Evolutionary conservation across 257 asterid genomes (phyloP).

Genomic region (Rauvolfia tetraphylla): DNA sequence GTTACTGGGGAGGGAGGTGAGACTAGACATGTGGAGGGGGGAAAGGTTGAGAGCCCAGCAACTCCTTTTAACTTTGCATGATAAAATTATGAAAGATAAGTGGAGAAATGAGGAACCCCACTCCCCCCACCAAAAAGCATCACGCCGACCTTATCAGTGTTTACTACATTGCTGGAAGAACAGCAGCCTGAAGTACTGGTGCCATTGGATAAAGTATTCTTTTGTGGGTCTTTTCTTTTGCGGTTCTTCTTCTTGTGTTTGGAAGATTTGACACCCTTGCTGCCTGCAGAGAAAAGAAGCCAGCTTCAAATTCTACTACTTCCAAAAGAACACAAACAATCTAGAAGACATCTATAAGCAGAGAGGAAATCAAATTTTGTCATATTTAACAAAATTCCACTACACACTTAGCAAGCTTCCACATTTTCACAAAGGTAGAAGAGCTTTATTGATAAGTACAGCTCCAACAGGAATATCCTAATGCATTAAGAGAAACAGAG

Average conservation of each 20-base stretch:
- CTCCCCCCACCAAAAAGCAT: slow-evolving; percentile 4
- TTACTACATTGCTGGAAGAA: slow-evolving; percentile 42
- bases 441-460: neutral
- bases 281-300: slow-evolving; percentile 43
- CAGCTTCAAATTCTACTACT: neutral
- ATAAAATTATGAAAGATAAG: neutral
- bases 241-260: slow-evolving; percentile 85
- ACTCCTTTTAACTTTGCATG: slow-evolving; percentile 11
- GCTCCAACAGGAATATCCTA: neutral
- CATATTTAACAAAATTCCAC: neutral
- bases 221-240: slow-evolving; percentile 74
- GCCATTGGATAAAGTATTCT: slow-evolving; percentile 43
- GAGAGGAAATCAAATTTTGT: neutral
- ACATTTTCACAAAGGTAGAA: neutral
- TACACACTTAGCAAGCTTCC: neutral
- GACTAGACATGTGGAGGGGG: neutral
- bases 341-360: neutral
- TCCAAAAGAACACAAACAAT: neutral
- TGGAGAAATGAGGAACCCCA: slow-evolving; percentile 12
- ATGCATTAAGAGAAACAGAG: neutral
- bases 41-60: slow-evolving; percentile 1
- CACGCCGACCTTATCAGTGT: slow-evolving; percentile 50
- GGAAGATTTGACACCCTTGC: slow-evolving; percentile 50
- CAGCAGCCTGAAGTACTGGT: slow-evolving; percentile 39
- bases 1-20: neutral